A percentile compares a stretch with the other conserved stretches of the same genome.
Conservation (phyloP, 768 basidiomycete genomes). For the Leccinum variicolor region DNA sequence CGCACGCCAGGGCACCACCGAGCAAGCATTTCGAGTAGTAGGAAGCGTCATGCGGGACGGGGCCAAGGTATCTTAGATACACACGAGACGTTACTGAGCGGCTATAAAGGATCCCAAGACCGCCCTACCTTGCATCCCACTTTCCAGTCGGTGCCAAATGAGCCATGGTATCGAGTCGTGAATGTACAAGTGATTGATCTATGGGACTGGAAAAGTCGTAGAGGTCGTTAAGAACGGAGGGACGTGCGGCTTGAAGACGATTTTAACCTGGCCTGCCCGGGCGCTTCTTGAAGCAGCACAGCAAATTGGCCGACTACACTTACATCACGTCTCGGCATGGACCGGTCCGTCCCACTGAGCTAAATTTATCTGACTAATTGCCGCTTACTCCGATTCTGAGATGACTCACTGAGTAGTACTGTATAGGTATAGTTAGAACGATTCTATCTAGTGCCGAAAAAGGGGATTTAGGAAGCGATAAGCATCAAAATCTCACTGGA, state of each 20-base stretch:
- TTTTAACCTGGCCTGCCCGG: too few species aligned
- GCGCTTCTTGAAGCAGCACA: background rate
- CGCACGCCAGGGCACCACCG: background rate
- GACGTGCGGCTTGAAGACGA: background rate
- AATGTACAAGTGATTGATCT: too few species aligned
- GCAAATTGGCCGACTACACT: background rate
- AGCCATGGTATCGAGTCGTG: background rate
- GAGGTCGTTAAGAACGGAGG: background rate
- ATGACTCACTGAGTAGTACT: too few species aligned
- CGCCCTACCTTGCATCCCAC: background rate
- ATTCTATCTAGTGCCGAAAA: too few species aligned
- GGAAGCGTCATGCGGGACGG: background rate
- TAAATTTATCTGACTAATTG: too few species aligned
- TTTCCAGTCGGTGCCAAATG: background rate
- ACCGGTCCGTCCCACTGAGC: too few species aligned
- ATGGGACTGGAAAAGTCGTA: too few species aligned
- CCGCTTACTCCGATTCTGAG: too few species aligned
- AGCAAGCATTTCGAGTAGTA: background rate
- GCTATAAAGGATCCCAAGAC: background rate
- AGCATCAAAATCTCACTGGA: too few species aligned
- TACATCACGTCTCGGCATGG: too few species aligned
- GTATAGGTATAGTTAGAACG: too few species aligned
- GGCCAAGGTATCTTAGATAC: background rate
- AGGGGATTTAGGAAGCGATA: too few species aligned
- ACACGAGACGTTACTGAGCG: background rate